Evolutionary conservation across 805 yeast genomes (phyloP).

Genomic region (Sugiyamaella smithiae): DNA sequence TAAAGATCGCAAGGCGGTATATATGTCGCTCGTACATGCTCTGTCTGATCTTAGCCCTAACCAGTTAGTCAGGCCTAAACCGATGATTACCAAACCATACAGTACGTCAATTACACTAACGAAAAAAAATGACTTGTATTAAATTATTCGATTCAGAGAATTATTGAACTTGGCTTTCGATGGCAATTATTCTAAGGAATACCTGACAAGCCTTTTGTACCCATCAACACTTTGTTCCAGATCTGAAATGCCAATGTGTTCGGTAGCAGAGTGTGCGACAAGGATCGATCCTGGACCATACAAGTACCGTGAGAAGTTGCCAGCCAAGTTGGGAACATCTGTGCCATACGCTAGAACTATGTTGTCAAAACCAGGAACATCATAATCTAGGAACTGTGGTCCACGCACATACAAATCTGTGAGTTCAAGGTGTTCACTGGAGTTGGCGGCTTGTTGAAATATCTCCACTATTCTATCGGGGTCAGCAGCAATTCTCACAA

Average conservation of each 20-base stretch:
- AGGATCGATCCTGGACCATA: slow-evolving; percentile 67
- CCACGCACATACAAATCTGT: slow-evolving; percentile 28
- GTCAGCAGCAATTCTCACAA: slow-evolving; percentile 55
- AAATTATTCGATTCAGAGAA: too few relatives aligned
- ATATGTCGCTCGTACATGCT: too few relatives aligned
- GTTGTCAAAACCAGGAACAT: slow-evolving; percentile 64
- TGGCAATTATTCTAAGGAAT: too few relatives aligned
- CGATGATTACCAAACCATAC: too few relatives aligned
- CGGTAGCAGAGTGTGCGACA: slow-evolving; percentile 60
- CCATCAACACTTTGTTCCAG: slow-evolving; percentile 52
- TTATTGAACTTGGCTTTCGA: too few relatives aligned
- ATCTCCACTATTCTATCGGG: slow-evolving; percentile 38
- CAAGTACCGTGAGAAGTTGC: slow-evolving; percentile 43
- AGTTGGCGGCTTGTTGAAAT: slow-evolving; percentile 38
- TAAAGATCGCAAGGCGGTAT: background rate
- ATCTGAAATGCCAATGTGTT: slow-evolving; percentile 48
- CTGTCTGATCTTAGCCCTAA: background rate
- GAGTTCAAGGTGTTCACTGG: slow-evolving; percentile 24
- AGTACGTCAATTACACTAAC: too few relatives aligned
- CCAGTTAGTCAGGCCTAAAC: too few relatives aligned
- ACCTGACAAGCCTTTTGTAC: slow-evolving; percentile 44
- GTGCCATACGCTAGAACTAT: slow-evolving; percentile 51
- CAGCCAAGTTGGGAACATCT: slow-evolving; percentile 47
- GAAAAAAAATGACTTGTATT: too few relatives aligned
- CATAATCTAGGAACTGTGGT: slow-evolving; percentile 51